Evolutionary conservation across 179 eudicot species (phyloP), one percentile per base, ranked within the genome.

Genomic region (Silene vulgaris): DNA sequence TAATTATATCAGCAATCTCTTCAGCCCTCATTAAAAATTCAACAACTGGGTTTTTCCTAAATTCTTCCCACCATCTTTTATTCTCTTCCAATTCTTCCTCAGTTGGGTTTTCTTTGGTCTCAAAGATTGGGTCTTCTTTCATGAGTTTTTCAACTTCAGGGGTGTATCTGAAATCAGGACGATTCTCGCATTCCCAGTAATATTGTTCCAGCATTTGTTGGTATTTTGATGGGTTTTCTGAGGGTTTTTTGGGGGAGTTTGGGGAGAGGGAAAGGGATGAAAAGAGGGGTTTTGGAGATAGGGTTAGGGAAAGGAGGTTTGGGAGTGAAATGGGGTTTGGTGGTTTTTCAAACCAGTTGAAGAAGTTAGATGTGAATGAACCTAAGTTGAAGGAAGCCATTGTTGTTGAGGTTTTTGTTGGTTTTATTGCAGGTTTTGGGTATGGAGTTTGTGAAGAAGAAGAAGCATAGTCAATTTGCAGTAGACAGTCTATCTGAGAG

Each of bases 111-210:
- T 86, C 88, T 73, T 87, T 87, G 71, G 73, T 73, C 54, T 92
- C 97, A 12, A 85, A 75, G 69, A 82, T 20, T 3, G 90, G 87
- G 87, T 92, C 94, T 13, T 88, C 88, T 21, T 86, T 84, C 2
- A 89, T 20, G 16, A 90, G 77, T 57, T 69, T 79, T 21, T 90
- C 96, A 0, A 88, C 96, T 75, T 92, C 96, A 6, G 96, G 96
- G 73, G 85, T 17, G 82, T 87, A 87, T 0, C 97, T 65, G 40
- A 78, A 79, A 76, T 92, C 96, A 0, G 97, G 97, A 8, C 78
- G 57, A 77, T 85, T 88, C 73, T 90, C 96, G 32, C 87, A 82
- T 82, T 92, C 97, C 96, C 93, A 89, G 84, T 83, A 90, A 71
- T 77, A 92, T 62, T 89, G 92, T 71, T 92, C 94, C 29, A 92